Evolutionary conservation across 306 rosid species (phyloP), one percentile per base, ranked within the genome.

Genomic region (Lupinus albus): DNA sequence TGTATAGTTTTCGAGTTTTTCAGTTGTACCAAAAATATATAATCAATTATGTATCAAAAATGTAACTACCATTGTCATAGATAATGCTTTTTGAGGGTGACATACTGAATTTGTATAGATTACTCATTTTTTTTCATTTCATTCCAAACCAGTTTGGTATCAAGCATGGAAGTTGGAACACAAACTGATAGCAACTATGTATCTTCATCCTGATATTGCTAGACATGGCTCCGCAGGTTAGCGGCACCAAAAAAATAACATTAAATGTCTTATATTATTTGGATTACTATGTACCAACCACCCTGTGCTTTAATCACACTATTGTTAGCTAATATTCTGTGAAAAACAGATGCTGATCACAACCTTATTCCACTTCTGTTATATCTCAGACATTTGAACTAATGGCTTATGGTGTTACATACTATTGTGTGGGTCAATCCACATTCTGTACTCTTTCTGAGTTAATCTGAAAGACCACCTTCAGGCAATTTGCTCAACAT

Each of bases 391-490:
- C 65, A 57, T 85, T 59, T 85, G 94, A 16, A 89, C 94, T 21
- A 94, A 83, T 80, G 91, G 96, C 15, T 68, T 79, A 68, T 89
- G 96, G 96, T 89, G 91, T 82, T 89, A 83, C 78, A n/a, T 87
- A 46, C 81, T 89, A 48, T 70, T 89, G 53, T 89, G 53, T 87
- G 89, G 96, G 84, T 85, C 3, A 71, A 78, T 76, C 89, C 91
- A 54, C 76, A 66, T 70, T 64, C 79, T 20, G 58, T 68, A 28
- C 70, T 81, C 62, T 71, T 79, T 14, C 61, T 80, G 68, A 80
- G 48, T 74, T 78, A 65, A 65, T 67, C 80, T 89, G 55, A 86
- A 82, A 81, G 82, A 83, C 12, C 83, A 83, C 50, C 89, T 89
- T 28, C 80, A 35, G 36, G 84, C 82, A 4, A 72, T 78, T 44